These are phyloP conservation scores for Fraxinus quadrangulata DNA, from an alignment of 257 asterid species.

Conservation along the genomic window DNA sequence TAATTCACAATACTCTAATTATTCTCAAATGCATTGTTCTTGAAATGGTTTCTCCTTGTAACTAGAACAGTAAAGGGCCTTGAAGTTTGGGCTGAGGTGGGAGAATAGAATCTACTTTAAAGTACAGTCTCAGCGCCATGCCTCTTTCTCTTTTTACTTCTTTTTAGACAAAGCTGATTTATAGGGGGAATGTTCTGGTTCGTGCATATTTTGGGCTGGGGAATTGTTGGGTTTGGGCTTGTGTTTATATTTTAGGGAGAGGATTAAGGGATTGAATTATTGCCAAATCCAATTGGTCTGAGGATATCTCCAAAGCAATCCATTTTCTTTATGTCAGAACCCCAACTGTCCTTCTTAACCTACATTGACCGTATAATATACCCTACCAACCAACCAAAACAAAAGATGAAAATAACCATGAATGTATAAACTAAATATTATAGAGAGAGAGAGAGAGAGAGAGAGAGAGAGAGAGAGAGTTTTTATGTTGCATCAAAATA, in stretches of 20 bases:
- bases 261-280: background rate
- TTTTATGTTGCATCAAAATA: too few relatives aligned
- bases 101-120: background rate
- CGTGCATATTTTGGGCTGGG: background rate
- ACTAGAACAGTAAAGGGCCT: background rate
- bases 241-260: background rate
- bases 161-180: slow-evolving; percentile 27
- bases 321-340: slow-evolving; percentile 23
- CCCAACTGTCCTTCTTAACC: slow-evolving; percentile 32
- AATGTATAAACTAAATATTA: background rate
- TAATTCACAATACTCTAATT: too few relatives aligned
- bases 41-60: too few relatives aligned
- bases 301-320: slow-evolving; percentile 29
- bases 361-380: slow-evolving; percentile 33
- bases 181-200: slow-evolving; percentile 32
- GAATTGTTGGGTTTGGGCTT: background rate
- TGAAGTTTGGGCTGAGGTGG: background rate
- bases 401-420: slow-evolving; percentile 12
- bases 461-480: too few relatives aligned
- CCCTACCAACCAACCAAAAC: slow-evolving; percentile 34
- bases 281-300: slow-evolving; percentile 25
- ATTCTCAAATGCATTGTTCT: too few relatives aligned
- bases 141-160: slow-evolving; percentile 4
- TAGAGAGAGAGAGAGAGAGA: too few relatives aligned
- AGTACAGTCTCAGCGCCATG: background rate